These are phyloP conservation scores for Aurifilum marmelostoma DNA, from an alignment of 2,329 filamentous ascomycete genomes.

Conservation along the genomic window DNA sequence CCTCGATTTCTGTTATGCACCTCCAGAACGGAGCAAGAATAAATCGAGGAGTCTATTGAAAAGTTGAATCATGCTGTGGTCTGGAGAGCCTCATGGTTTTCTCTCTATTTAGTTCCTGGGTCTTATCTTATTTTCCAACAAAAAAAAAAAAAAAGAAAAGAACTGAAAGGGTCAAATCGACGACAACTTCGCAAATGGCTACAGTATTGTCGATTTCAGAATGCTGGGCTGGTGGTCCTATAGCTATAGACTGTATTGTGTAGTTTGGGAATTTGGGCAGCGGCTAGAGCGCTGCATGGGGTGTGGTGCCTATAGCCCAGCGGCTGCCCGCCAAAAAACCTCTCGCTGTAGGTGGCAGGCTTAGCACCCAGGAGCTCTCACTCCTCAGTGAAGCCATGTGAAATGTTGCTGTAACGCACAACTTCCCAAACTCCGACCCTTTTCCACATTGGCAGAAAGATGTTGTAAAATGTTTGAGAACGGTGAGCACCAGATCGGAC, in stretches of 20 bases:
- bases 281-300: neutral
- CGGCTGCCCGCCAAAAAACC: neutral
- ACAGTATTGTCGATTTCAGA: no score
- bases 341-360: neutral
- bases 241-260: neutral
- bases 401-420: no score
- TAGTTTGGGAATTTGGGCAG: neutral
- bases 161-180: no score
- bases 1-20: neutral
- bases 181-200: no score
- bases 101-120: no score
- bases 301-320: neutral
- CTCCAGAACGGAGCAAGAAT: neutral
- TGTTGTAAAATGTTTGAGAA: conserved; percentile 43
- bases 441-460: no score
- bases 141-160: neutral
- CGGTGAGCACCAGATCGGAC: conserved; percentile 56
- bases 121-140: no score
- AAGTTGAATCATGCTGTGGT: neutral
- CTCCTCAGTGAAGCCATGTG: neutral
- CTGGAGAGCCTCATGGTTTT: neutral
- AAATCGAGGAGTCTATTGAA: neutral
- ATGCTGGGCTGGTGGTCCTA: neutral
- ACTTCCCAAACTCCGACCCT: no score
- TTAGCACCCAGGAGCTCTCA: neutral